Evolutionary conservation across 345 rosid species (phyloP).

Genomic region (Erysimum cheiranthoides): DNA sequence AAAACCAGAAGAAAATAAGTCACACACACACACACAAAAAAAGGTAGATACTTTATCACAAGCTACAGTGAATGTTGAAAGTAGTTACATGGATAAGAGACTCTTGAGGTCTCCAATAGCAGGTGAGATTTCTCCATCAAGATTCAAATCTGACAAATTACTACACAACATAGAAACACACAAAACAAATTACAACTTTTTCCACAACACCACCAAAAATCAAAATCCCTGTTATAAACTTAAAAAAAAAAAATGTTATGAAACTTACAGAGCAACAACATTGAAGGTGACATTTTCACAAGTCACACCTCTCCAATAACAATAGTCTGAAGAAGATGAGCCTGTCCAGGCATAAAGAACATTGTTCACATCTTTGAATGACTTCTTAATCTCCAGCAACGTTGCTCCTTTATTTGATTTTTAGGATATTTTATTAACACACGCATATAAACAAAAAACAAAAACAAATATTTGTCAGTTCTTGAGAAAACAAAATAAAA

Average conservation of each 20-base stretch:
- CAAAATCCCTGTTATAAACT: background rate
- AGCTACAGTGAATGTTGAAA: conserved; percentile 27
- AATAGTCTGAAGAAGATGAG: conserved; percentile 78
- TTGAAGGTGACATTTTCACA: conserved; percentile 87
- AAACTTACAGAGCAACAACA: conserved; percentile 83
- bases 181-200: conserved; percentile 43
- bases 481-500: background rate
- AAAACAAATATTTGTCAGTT: conserved; percentile 38
- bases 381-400: conserved; percentile 89
- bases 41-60: conserved; percentile 16
- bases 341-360: conserved; percentile 89
- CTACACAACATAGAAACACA: conserved; percentile 50
- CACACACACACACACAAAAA: background rate
- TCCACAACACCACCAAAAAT: background rate
- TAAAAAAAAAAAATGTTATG: conserved; percentile 6
- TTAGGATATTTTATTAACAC: conserved; percentile 18
- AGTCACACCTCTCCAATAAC: conserved; percentile 87
- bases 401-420: conserved; percentile 61
- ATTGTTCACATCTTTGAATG: conserved; percentile 89
- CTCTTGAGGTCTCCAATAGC: conserved; percentile 84
- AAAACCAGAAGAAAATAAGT: background rate
- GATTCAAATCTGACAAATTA: conserved; percentile 86
- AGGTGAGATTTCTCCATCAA: conserved; percentile 93
- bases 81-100: conserved; percentile 64
- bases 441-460: conserved; percentile 23